These are phyloP conservation scores for Hypericum perforatum DNA, from an alignment of 345 rosid species.

Conservation along the genomic window DNA sequence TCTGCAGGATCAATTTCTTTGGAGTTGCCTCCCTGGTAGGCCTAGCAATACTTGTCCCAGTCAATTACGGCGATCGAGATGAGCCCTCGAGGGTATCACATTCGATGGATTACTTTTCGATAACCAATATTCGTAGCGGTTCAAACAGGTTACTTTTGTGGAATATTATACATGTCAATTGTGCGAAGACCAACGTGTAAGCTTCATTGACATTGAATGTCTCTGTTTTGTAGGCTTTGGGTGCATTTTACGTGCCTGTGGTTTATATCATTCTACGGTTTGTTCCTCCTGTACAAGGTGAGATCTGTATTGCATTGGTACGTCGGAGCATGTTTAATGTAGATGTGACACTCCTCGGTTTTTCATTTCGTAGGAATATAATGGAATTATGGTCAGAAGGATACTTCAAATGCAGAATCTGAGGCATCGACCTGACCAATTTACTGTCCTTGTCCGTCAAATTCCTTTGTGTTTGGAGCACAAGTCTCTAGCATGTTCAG, in stretches of 20 bases:
- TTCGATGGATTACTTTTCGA: slow-evolving; percentile 62
- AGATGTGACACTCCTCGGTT: slow-evolving; percentile 24
- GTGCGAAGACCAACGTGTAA: not conserved
- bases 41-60: slow-evolving; percentile 54
- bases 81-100: slow-evolving; percentile 23
- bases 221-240: slow-evolving; percentile 55
- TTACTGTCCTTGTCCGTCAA: slow-evolving; percentile 63
- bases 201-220: slow-evolving; percentile 7
- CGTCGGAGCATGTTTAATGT: slow-evolving; percentile 11
- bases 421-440: slow-evolving; percentile 64
- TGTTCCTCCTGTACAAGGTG: slow-evolving; percentile 62
- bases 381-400: slow-evolving; percentile 50
- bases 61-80: slow-evolving; percentile 48
- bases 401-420: slow-evolving; percentile 41
- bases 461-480: slow-evolving; percentile 62
- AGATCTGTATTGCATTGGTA: slow-evolving; percentile 10
- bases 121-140: slow-evolving; percentile 56
- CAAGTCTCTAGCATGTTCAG: slow-evolving; percentile 43
- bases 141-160: slow-evolving; percentile 42
- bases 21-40: slow-evolving; percentile 59
- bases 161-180: slow-evolving; percentile 4
- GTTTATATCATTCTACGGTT: slow-evolving; percentile 60
- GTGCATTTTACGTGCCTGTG: slow-evolving; percentile 82
- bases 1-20: slow-evolving; percentile 64
- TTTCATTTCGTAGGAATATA: slow-evolving; percentile 57